Conservation (phyloP, 306 rosid species). For the Albizia julibrissin region DNA sequence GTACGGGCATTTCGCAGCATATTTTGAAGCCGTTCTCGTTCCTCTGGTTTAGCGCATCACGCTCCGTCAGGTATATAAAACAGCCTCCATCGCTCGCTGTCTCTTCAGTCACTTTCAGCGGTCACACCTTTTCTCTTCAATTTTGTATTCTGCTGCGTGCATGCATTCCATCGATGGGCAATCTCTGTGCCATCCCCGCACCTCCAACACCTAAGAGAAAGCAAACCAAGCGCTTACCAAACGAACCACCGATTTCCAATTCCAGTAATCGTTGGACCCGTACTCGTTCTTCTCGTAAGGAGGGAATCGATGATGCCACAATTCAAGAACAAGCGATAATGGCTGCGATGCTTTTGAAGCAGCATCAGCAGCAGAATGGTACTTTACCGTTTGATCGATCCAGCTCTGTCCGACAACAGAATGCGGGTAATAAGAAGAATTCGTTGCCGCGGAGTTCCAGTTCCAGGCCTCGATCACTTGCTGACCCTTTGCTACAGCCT, state of each 20-base stretch:
- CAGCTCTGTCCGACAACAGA: conserved; percentile 70
- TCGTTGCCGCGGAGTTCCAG: conserved; percentile 82
- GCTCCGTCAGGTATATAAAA: background rate
- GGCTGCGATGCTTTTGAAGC: conserved; percentile 79
- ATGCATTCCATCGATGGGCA: conserved; percentile 77
- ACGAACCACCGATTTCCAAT: conserved; percentile 42
- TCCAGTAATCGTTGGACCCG: conserved; percentile 60
- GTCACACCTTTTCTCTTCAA: background rate
- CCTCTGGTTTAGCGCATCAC: background rate
- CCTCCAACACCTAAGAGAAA: conserved; percentile 43
- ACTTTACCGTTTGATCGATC: conserved; percentile 77
- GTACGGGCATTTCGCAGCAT: background rate
- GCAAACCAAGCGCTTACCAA: conserved; percentile 55
- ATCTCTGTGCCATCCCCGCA: conserved; percentile 67
- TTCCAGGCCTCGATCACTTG: conserved; percentile 80
- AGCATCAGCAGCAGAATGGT: conserved; percentile 57
- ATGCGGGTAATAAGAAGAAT: conserved; percentile 59
- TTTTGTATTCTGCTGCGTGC: background rate
- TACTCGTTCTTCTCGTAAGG: conserved; percentile 54
- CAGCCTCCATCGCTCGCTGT: background rate
- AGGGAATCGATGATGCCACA: conserved; percentile 57
- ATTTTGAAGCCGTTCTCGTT: background rate
- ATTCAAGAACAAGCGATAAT: conserved; percentile 83
- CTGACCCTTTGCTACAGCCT: conserved; percentile 91
- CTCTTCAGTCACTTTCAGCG: background rate